Base-by-base conservation (phyloP, 139 green algal species). In the Pycnococcus provasolii region DNA sequence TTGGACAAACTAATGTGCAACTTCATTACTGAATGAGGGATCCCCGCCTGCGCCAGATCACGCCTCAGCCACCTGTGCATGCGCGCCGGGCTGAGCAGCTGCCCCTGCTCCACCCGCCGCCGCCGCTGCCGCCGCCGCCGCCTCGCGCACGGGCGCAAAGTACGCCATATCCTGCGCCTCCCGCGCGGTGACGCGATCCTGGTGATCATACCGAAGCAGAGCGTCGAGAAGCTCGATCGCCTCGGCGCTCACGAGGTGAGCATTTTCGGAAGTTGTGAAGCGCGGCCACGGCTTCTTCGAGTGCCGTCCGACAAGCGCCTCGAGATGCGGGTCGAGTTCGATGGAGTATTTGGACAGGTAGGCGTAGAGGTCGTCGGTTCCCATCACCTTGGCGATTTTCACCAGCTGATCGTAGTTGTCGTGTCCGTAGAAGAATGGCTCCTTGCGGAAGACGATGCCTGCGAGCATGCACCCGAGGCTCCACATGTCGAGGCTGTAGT, bases 351-450 rank as follows among this genome's bases (percentile, higher is more conserved):
- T 97, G 59, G 81, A 81, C 42, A 97, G 80, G 74, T 96, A 96
- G 3, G 77, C 71, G 62, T 89, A 86, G 64, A 96, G 79, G 42
- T 85, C 80, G 39, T 96, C 89, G 0, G 88, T 99, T 60, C 93
- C 93, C 73, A 99, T 85, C 53, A 99, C 92, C 80, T 89, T 91
- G 67, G 89, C 90, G 67, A 98, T 98, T 79, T 98, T 98, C 50
- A 96, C 94, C 45, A 99, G 82, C 82, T 99, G 92, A 72, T 98
- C 92, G 71, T 96, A 95, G 79, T 99, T 98, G 83, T 98, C 93
- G 70, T 95, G 87, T 1, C 93, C 94, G 66, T 93, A 95, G 82
- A 99, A 99, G 81, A 99, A 99, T n/a, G 94, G 94, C 70, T 96
- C 90, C 74, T 95, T 95, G 40, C 88, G 81, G 78, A 96, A 98